These are phyloP conservation scores for Pleurotus citrinopileatus DNA, from an alignment of 768 basidiomycete species.

Conservation along the genomic window DNA sequence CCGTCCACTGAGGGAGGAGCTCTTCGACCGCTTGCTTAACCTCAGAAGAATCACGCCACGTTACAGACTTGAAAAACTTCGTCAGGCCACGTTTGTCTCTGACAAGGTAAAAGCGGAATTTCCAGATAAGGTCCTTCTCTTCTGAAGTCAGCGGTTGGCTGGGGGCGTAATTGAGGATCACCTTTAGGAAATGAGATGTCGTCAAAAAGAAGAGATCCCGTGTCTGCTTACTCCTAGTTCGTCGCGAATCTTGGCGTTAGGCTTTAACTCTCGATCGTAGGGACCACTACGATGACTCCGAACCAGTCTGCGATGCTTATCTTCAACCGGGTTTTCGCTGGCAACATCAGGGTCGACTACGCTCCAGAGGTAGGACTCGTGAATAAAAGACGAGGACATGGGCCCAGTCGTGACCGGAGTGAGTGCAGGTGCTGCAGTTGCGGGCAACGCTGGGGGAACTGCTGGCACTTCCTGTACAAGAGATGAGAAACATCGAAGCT, in stretches of 20 bases:
- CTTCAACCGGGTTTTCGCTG: conserved; percentile 95
- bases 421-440: conserved; percentile 38
- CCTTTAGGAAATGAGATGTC: conserved; percentile 38
- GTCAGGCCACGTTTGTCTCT: conserved; percentile 92
- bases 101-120: conserved; percentile 96
- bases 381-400: conserved; percentile 44
- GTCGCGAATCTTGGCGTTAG: conserved; percentile 93
- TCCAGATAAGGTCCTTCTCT: conserved; percentile 97
- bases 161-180: conserved; percentile 88
- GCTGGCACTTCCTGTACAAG: conserved; percentile 35
- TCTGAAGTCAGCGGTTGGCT: conserved; percentile 83
- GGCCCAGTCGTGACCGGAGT: conserved; percentile 37
- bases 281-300: conserved; percentile 95
- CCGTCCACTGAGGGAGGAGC: conserved; percentile 92
- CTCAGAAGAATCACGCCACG: conserved; percentile 94
- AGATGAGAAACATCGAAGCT: conserved; percentile 2
- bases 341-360: conserved; percentile 88
- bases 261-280: conserved; percentile 93
- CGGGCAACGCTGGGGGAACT: conserved; percentile 21
- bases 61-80: conserved; percentile 96
- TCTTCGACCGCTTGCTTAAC: conserved; percentile 98
- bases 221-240: conserved; percentile 71
- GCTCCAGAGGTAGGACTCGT: conserved; percentile 79
- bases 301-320: conserved; percentile 91
- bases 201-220: neutral